Base-by-base conservation (phyloP, 768 basidiomycete species). In the Leccinum pellstonianum region DNA sequence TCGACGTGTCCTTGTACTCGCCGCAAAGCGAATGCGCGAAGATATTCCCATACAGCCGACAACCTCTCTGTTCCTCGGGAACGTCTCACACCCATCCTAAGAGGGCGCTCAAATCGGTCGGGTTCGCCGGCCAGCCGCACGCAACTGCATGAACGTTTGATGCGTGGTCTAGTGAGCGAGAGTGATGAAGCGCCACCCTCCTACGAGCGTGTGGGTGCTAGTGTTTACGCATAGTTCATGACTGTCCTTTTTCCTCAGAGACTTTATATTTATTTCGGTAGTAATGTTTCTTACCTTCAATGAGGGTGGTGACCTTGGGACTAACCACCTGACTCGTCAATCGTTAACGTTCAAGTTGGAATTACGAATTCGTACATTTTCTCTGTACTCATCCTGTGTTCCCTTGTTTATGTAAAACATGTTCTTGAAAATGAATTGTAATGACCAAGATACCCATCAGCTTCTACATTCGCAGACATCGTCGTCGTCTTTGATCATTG, bases 161-260 rank as follows among this genome's bases (percentile, higher is more conserved):
- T 97, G 41, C 83, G 90, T 11, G 95, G 95, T 21, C 86, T 88
- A 70, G 90, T 90, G 71, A 89, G 82, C 51, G 87, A 90, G 66
- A 78, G 79, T 17, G 95, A 95, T 8, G 94, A 97, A 71, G 82
- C 83, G 8, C 95, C 95, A 1, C 95, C 95, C 23, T 58, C 61
- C 3, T 70, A 70, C 49, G 63, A 65, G 12, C 31, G 12, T 31
- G 21, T 46, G 14, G 19, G 21, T 38, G 56, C 23, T n/a, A 21
- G 11, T 31, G 27, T 41, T 23, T 10, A 11, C n/a, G 41, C 27
- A 11, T 64, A 55, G 15, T 38, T 38, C 17, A 38, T 38, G 38
- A 8, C 0, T 25, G 33, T n/a, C 12, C 2, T 25, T 12, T 23
- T 41, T 5, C 17, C 31, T 27, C 4, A 43, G 41, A 35, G 25